Base-by-base conservation (phyloP, 1,284 basidiomycete genomes). In the Testicularia cyperi region DNA sequence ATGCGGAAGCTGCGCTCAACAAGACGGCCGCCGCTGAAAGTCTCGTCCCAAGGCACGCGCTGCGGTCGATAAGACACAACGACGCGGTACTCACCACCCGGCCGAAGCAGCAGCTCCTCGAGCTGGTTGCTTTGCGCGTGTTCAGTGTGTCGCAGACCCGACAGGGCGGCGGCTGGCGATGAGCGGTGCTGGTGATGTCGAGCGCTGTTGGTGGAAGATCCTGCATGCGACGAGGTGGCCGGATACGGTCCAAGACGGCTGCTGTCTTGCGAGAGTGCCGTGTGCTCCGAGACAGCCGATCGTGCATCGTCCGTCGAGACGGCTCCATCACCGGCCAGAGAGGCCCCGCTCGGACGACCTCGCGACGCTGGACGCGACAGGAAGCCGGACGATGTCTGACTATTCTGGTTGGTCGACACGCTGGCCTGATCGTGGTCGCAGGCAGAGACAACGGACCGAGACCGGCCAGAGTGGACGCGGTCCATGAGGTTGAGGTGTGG, bases 1-100 rank as follows among this genome's bases (percentile, higher is more conserved):
- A 81, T 65, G 41, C 77, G 74, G 74, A 81, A 81, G 9, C 68
- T 53, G 22, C 75, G 75, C 22, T 77, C 64, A 3, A 77, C 65
- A 14, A 81, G 63, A 13, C 72, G 66, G 2, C 79, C 80, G 1
- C 79, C 73, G 18, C 70, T 73, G 27, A 55, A 55, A 3, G 66
- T 58, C 10, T 52, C 64, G 28, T 77, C 70, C 35, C 66, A 44
- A 6, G 54, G 42, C 28, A 77, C 77, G 2, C 77, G 63, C 16
- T 70, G 57, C 0, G 80, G 80, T 1, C 78, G 77, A 62, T 79
- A 79, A 14, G 79, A 77, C 6, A 80, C 79, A 27, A 79, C 77
- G 10, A 81, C 72, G n/a, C 80, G 72, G 51, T 80, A 80, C 55
- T 80, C 79, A 14, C 77, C 78, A 9, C 80, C 80, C 2, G 80